Evolutionary conservation across 345 rosid genomes (phyloP), one percentile per base, ranked within the genome.

Genomic region (Cardamine chenopodiifolia): DNA sequence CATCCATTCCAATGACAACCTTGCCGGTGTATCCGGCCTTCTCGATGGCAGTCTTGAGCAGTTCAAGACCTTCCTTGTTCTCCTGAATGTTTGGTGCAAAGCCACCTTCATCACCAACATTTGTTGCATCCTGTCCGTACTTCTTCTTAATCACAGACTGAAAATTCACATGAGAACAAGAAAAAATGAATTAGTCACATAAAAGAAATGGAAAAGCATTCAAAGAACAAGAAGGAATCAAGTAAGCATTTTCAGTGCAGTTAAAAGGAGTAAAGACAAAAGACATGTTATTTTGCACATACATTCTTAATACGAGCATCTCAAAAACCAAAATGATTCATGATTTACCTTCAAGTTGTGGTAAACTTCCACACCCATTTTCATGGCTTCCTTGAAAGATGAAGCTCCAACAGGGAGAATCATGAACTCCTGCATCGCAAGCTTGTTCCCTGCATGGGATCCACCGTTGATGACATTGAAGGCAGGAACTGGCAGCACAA

Each of bases 371-470:
- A 85, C 90, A 49, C 97, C 97, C 94, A 92, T 92, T 85, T 92
- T 92, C 97, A 92, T 92, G 80, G 94, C 94, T 82, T 92, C 96
- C 48, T 86, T 94, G 82, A 91, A 94, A 70, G 91, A 85, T 32
- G 89, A 82, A 42, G 98, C 98, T 42, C 98, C 95, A 18, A 89
- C 85, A 49, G 97, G 98, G 54, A 94, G 96, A 76, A 94, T 94
- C 98, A 94, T 94, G 81, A 94, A 94, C 82, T 94, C 98, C 91
- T 94, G 98, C 99, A 95, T 92, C 5, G 98, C 99, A 34, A 95
- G 98, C 77, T 95, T 92, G 81, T 95, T 95, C 63, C 98, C 99
- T 1, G 99, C 98, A 79, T 95, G 99, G 19, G 99, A 95, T 61
- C 99, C 99, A 75, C 99, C 99, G 35, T 95, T 95, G 79, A 95